Percentiles rank a stretch among this genome's conserved stretches.
Evolutionary conservation across 192 early-diverging fungal genomes (phyloP).

Genomic region (Linnemannia schmuckeri): DNA sequence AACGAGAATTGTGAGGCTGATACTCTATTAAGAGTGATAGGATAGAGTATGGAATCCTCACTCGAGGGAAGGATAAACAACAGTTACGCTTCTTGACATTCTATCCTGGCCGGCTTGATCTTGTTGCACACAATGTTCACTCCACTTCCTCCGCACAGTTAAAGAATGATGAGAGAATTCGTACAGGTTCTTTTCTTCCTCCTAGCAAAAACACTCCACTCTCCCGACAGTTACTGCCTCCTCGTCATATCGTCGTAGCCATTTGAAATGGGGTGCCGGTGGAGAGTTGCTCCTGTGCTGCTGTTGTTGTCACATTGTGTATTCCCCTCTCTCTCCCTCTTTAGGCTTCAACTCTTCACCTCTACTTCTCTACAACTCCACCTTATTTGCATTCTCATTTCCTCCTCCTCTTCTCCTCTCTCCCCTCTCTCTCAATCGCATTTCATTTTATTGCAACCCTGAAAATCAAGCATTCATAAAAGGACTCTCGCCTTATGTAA

Average conservation of each 20-base stretch:
- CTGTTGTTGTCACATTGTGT: neutral
- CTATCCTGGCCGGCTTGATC: neutral
- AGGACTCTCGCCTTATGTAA: too few relatives aligned
- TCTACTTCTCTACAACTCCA: neutral
- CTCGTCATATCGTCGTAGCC: neutral
- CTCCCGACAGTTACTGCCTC: neutral
- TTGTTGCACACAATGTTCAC: neutral
- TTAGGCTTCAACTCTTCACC: neutral
- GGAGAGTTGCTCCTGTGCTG: neutral
- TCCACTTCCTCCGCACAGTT: neutral
- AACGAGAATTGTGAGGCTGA: too few relatives aligned
- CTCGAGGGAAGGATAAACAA: too few relatives aligned
- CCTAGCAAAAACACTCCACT: neutral
- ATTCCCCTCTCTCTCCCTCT: neutral
- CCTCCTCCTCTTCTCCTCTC: too few relatives aligned
- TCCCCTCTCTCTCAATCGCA: too few relatives aligned
- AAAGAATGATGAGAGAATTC: neutral
- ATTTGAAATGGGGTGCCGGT: neutral
- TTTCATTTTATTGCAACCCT: too few relatives aligned
- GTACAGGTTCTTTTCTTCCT: neutral
- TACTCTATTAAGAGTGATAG: too few relatives aligned
- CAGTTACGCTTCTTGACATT: neutral
- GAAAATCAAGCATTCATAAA: too few relatives aligned
- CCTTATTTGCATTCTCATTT: neutral
- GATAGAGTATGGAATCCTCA: too few relatives aligned